Evolutionary conservation across 768 basidiomycete species (phyloP).

Genomic region (Lentinula boryana): DNA sequence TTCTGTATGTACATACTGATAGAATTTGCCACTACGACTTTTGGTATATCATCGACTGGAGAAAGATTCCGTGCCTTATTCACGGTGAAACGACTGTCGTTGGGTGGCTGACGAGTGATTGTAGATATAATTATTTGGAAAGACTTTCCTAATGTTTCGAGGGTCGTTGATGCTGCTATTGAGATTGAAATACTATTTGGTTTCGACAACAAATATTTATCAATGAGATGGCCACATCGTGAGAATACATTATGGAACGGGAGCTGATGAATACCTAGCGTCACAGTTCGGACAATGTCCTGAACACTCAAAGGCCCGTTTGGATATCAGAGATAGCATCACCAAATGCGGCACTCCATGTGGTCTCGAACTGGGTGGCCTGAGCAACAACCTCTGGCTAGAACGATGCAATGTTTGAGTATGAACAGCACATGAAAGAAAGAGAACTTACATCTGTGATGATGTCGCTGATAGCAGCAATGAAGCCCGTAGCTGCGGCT

Average conservation of each 20-base stretch:
- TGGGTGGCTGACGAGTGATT: no score
- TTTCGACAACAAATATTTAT: not conserved
- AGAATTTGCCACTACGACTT: no score
- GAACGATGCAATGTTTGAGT: not conserved
- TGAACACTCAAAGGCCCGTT: not conserved
- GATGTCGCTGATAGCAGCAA: not conserved
- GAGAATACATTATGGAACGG: not conserved
- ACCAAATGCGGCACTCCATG: not conserved
- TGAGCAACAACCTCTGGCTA: not conserved
- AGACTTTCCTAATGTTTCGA: no score
- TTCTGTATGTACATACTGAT: no score
- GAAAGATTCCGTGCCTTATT: no score
- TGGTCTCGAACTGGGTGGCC: not conserved
- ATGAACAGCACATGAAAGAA: not conserved
- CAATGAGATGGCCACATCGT: not conserved
- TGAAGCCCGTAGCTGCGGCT: not conserved
- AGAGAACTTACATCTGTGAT: not conserved
- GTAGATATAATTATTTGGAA: no score
- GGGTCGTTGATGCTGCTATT: not conserved
- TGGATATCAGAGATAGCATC: conserved; percentile 1
- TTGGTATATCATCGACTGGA: no score
- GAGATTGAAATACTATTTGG: not conserved
- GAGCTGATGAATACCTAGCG: not conserved
- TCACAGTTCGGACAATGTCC: not conserved
- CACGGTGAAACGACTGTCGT: no score